Evolutionary conservation across 1,284 basidiomycete species (phyloP).

Genomic region (Trichosporon asahii): DNA sequence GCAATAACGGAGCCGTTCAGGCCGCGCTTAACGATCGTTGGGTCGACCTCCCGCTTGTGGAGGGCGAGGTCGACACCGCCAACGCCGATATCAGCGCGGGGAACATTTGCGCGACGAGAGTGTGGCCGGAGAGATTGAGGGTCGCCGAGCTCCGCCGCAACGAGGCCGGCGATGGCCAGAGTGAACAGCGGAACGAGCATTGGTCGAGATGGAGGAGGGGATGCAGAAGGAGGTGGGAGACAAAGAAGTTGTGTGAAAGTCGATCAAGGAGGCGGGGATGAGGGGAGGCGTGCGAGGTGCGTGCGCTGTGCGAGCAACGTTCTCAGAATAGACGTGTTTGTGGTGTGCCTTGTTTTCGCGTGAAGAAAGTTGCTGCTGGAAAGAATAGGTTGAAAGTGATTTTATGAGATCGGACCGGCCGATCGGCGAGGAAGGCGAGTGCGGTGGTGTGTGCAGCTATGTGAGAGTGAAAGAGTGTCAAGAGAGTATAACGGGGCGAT

Average conservation of each 20-base stretch:
- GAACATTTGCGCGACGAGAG: background rate
- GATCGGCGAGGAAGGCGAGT: background rate
- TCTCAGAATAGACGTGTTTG: slow-evolving; percentile 8
- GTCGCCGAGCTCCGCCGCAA: background rate
- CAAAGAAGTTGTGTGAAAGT: background rate
- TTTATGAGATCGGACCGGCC: slow-evolving; percentile 1
- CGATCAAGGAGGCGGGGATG: background rate
- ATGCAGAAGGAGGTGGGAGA: background rate
- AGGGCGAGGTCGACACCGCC: slow-evolving; percentile 12
- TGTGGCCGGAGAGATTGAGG: background rate
- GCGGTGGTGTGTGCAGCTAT: background rate
- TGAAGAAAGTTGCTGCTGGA: background rate
- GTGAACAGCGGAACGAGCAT: background rate
- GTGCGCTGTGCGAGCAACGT: background rate
- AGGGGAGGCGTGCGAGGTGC: background rate
- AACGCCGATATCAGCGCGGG: slow-evolving; percentile 5
- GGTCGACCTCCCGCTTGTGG: background rate
- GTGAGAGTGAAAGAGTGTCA: background rate
- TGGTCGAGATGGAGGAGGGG: background rate
- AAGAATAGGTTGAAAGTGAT: background rate
- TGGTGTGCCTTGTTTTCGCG: slow-evolving; percentile 4
- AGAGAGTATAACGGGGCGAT: background rate
- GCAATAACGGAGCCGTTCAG: slow-evolving; percentile 19
- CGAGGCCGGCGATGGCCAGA: background rate
- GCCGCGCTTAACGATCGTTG: background rate